Evolutionary conservation across 176 grass and related monocot species (phyloP), one percentile per base, ranked within the genome.

Genomic region (Lolium perenne): DNA sequence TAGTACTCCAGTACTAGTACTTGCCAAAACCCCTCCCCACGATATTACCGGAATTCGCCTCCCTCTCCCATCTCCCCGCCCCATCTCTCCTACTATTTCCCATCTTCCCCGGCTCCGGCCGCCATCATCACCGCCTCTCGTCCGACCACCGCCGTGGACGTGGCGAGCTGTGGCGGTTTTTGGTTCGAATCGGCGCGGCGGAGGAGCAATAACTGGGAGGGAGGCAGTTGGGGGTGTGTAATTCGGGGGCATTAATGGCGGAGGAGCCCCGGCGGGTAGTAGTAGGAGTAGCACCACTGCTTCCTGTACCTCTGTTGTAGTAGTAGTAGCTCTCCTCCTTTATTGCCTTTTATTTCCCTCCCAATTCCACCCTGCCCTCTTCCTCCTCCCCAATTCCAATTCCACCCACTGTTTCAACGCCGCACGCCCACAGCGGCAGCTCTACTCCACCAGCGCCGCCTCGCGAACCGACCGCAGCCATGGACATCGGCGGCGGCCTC

Each of bases 211-310:
- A 85, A 93, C 74, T 91, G 83, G 88, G 83, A 87, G 83, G 88
- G 83, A 87, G 83, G 71, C 86, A 53, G 91, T 87, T 86, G 91
- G 83, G 83, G 69, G 81, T 23, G 82, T 82, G 82, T 90, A 88
- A 88, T 80, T 88, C 77, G 65, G 85, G 84, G 85, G 85, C 90
- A 95, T 92, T 95, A 79, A 92, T 89, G 90, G 55, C 46, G 80
- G 66, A 77, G 71, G 66, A 77, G 71, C 74, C 73, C 80, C 85
- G 58, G 66, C 57, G 26, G 65, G 75, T 21, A 8, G 18, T 58
- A 25, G 59, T 13, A 1, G 14, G 3, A 23, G 59, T 5, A 25
- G 60, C 29, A 29, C 29, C 29, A 29, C 29, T 29, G 29, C 29
- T 63, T 46, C 45, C 45, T 46, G 88, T 88, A 72, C 74, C 86